Conservation (phyloP, 2,329 filamentous ascomycete genomes). For the Macrophomina tecta region DNA sequence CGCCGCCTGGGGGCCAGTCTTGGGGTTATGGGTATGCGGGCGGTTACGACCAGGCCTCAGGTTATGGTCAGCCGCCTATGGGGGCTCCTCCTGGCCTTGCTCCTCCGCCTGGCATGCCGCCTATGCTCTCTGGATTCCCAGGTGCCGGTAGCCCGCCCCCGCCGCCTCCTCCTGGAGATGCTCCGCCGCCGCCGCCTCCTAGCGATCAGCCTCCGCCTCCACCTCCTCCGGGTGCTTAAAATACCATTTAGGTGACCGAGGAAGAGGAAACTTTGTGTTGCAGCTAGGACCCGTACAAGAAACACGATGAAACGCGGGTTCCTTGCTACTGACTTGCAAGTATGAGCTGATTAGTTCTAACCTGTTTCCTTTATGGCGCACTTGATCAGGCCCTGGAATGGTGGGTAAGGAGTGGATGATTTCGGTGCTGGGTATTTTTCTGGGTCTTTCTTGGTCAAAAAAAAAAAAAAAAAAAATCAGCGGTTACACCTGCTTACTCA, state of each 20-base stretch:
- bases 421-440: not conserved
- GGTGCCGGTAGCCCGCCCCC: slow-evolving; percentile 61
- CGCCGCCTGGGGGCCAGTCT: slow-evolving; percentile 47
- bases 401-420: slow-evolving; percentile 15
- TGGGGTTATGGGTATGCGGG: slow-evolving; percentile 53
- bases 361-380: slow-evolving; percentile 15
- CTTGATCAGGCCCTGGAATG: slow-evolving; percentile 3
- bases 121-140: slow-evolving; percentile 69
- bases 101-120: slow-evolving; percentile 62
- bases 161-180: slow-evolving; percentile 65
- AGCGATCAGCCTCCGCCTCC: slow-evolving; percentile 67
- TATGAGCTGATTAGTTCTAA: slow-evolving; percentile 16
- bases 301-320: not conserved
- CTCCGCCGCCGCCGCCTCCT: slow-evolving; percentile 62
- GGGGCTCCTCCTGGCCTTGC: slow-evolving; percentile 53
- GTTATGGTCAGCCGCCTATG: slow-evolving; percentile 29
- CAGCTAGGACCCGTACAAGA: not conserved
- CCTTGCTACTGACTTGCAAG: slow-evolving; percentile 14
- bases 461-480: not conserved
- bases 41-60: slow-evolving; percentile 45
- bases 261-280: not conserved
- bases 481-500: not conserved
- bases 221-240: slow-evolving; percentile 51
- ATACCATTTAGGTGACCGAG: not conserved
- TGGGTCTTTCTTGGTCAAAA: not conserved